A percentile compares a stretch with the other conserved stretches of the same genome.
phyloP scores from a whole-genome alignment of 495 filamentous ascomycete species.

The Penicillium bovifimosum region DNA sequence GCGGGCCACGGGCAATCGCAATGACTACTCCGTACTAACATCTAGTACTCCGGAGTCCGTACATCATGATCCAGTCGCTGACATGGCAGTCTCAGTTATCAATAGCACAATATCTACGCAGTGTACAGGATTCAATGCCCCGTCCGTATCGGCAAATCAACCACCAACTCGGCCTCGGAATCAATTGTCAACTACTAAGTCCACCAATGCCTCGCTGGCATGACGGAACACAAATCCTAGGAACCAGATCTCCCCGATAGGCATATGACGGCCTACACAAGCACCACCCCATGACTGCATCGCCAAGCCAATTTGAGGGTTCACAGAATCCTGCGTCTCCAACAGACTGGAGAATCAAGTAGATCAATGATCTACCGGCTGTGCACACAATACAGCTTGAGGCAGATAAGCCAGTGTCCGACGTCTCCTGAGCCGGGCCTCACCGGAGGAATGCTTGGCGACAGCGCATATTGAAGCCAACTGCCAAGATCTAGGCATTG shows the following conservation, averaged over 20 bases:
- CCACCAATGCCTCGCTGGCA: background rate
- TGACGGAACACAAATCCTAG: background rate
- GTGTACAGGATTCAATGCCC: background rate
- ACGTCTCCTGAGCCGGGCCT: background rate
- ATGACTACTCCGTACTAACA: background rate
- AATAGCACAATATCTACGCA: too few species aligned
- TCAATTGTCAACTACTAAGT: conserved; percentile 1
- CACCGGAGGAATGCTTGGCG: conserved; percentile 21
- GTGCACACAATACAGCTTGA: background rate
- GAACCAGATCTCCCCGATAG: background rate
- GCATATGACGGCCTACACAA: background rate
- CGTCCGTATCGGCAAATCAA: background rate
- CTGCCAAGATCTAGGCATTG: conserved; percentile 21
- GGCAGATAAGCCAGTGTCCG: background rate
- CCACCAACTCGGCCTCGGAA: background rate
- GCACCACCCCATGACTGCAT: background rate
- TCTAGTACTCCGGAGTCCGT: too few species aligned
- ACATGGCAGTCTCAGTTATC: background rate
- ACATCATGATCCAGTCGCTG: background rate
- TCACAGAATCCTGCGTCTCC: background rate
- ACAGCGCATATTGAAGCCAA: conserved; percentile 8
- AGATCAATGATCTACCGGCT: conserved; percentile 12
- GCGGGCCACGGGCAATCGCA: background rate
- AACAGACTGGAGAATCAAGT: conserved; percentile 1
- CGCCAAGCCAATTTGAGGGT: background rate